phyloP scores from a whole-genome alignment of 345 rosid species.

The Euphorbia tirucalli region DNA sequence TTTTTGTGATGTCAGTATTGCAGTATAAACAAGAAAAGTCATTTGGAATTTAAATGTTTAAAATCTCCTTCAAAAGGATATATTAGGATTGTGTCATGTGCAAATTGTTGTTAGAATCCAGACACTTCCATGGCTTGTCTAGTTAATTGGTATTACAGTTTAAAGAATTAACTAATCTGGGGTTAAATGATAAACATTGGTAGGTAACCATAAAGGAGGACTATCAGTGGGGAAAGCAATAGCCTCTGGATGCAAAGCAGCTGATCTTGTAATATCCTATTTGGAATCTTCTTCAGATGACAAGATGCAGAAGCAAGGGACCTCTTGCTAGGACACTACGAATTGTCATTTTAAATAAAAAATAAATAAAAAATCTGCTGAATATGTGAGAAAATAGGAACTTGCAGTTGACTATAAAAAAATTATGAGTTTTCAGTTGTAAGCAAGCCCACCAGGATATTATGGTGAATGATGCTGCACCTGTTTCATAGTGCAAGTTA shows the following conservation, averaged over 20 bases:
- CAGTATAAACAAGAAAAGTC: too few relatives aligned
- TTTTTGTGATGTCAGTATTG: background rate
- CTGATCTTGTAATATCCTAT: conserved; percentile 76
- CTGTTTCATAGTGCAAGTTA: background rate
- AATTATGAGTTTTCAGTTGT: background rate
- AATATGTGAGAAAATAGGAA: too few relatives aligned
- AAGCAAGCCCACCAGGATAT: background rate
- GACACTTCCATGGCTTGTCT: too few relatives aligned
- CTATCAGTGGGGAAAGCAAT: conserved; percentile 84
- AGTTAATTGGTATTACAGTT: too few relatives aligned
- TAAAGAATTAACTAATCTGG: too few relatives aligned
- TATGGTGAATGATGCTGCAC: background rate
- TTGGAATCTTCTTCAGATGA: conserved; percentile 56
- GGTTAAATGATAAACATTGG: conserved; percentile 10
- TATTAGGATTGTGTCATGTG: too few relatives aligned
- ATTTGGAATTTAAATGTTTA: too few relatives aligned
- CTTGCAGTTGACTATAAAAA: too few relatives aligned
- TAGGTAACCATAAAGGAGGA: conserved; percentile 91
- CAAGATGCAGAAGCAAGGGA: conserved; percentile 25
- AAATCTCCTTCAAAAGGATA: too few relatives aligned
- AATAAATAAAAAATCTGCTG: too few relatives aligned
- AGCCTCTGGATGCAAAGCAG: conserved; percentile 84
- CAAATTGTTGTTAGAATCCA: too few relatives aligned
- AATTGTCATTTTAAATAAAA: too few relatives aligned
- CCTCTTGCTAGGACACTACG: conserved; percentile 4